Evolutionary conservation across 257 asterid species (phyloP).

Genomic region (Solanum sitiens): DNA sequence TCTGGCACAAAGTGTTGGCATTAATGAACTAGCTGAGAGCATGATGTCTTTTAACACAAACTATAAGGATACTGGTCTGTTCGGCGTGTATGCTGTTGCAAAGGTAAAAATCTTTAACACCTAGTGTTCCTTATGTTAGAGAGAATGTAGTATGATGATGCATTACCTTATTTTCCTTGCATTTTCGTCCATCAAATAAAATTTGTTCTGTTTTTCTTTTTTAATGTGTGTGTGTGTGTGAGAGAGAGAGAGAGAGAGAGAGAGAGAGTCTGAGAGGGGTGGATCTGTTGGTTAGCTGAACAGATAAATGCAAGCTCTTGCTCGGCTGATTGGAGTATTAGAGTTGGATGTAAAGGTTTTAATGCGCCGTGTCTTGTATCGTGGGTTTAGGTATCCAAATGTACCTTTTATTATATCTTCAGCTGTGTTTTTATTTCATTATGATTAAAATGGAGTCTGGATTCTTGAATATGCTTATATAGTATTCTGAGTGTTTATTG

Average conservation of each 20-base stretch:
- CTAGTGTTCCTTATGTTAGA: not conserved
- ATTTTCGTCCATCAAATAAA: not conserved
- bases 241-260: not conserved
- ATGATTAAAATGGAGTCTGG: not conserved
- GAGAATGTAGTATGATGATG: not conserved
- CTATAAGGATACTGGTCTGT: conserved; percentile 85
- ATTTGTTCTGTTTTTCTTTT: not conserved
- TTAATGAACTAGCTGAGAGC: conserved; percentile 75
- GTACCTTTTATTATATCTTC: not conserved
- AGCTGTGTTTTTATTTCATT: not conserved
- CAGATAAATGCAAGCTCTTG: not conserved
- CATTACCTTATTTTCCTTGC: not conserved
- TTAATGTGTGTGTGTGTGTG: not conserved
- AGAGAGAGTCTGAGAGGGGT: not conserved
- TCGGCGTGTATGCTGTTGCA: conserved; percentile 86
- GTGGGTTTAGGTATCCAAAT: not conserved
- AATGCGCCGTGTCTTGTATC: not conserved
- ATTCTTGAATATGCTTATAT: not conserved
- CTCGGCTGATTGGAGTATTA: not conserved
- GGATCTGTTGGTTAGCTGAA: not conserved
- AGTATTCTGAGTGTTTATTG: not conserved
- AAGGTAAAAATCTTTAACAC: conserved; percentile 30
- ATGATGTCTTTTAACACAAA: conserved; percentile 87
- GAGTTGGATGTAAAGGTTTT: not conserved
- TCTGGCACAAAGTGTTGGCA: conserved; percentile 64